Base-by-base conservation (phyloP, 768 basidiomycete genomes). In the Pleurotus tuoliensis region DNA sequence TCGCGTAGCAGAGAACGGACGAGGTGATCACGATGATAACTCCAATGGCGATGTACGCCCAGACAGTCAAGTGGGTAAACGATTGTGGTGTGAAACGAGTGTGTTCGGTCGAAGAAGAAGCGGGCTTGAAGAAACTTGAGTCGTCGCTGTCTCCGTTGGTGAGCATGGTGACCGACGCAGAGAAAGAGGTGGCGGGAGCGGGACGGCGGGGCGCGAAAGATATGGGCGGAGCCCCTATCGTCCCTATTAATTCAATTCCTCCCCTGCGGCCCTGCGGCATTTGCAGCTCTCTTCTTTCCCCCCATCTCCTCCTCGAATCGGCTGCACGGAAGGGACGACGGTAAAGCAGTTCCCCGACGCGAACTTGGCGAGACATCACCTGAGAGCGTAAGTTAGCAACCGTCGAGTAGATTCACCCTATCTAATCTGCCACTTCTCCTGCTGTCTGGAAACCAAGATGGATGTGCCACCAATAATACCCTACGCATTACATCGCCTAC, bases 31-130 rank as follows among this genome's bases (percentile, higher is more conserved):
- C 40, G 20, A 58, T 34, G 50, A 58, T 46, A 24, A 53, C 49
- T 8, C 8, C 51, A 20, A 58, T 49, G 43, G 57, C 57, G 50
- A 53, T 43, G 50, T 58, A 58, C 3, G 47, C 57, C 57, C 57
- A 58, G 24, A 58, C 30, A 44, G 24, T 58, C 13, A 58, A 24
- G 34, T 58, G 49, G 4, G 25, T 50, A 22, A 58, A 53, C n/a
- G 57, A 58, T 16, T 37, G 56, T 52, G 40, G 34, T 25, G 52
- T 45, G 47, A 57, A 43, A 57, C 9, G 37, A 45, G 15, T 56
- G 52, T 56, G 50, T 22, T 34, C 25, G 30, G 50, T 44, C 15
- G 51, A 53, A 37, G 41, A 37, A 18, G 34, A 22, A 16, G 30
- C 22, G 9, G 56, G 51, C 22, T 38, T 18, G 41, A 53, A 53